Conservation (phyloP, 176 grass and related monocot genomes). For the Cenchrus americanus region DNA sequence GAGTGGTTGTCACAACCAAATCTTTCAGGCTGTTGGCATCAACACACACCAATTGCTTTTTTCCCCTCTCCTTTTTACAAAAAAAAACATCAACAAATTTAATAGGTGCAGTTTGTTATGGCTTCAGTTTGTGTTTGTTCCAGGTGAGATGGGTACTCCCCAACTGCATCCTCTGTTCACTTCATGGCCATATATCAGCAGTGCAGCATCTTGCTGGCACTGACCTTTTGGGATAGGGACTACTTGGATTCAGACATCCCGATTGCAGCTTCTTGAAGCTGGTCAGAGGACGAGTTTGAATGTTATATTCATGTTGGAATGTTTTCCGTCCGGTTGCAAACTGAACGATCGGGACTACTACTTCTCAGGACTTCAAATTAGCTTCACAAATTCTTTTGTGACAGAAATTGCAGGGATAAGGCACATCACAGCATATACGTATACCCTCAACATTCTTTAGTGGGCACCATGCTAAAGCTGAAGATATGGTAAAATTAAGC, state of each 20-base stretch:
- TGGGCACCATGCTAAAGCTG: constrained; percentile 13
- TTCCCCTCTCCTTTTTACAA: neutral
- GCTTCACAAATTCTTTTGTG: neutral
- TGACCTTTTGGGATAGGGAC: constrained; percentile 27
- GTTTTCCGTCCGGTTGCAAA: neutral
- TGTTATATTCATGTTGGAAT: neutral
- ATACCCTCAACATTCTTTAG: neutral
- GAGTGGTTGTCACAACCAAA: constrained; percentile 8
- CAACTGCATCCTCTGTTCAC: constrained; percentile 44
- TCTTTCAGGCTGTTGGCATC: constrained; percentile 42
- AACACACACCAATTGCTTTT: neutral
- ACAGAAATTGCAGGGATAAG: neutral
- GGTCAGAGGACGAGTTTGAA: neutral
- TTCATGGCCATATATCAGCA: constrained; percentile 18
- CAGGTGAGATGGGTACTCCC: constrained; percentile 36
- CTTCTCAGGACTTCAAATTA: neutral
- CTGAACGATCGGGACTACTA: neutral
- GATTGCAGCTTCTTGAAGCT: constrained; percentile 1
- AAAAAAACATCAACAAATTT: neutral
- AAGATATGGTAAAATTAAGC: neutral
- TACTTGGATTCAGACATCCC: constrained; percentile 10
- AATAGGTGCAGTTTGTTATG: neutral
- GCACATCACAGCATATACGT: neutral
- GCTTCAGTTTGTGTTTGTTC: constrained; percentile 26
- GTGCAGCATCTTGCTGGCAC: constrained; percentile 5